These are phyloP conservation scores for Leishmania martiniquensis DNA, from an alignment of 208 protist genomes.

Conservation along the genomic window DNA sequence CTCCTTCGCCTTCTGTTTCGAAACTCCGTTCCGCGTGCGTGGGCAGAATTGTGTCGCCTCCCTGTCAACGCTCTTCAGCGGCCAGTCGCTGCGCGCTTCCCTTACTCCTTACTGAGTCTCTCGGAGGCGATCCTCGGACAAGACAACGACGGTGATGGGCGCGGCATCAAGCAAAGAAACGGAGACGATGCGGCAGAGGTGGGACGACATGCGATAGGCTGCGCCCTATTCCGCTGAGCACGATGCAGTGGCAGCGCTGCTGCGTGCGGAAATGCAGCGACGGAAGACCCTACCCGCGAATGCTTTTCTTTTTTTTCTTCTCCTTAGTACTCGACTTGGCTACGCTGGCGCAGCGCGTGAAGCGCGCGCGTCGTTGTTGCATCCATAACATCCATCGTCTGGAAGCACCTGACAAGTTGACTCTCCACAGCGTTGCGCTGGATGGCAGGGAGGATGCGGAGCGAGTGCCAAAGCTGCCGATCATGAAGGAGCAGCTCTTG, in stretches of 20 bases:
- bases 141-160: not conserved
- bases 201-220: not conserved
- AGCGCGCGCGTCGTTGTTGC: slow-evolving; percentile 34
- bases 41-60: not conserved
- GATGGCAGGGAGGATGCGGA: slow-evolving; percentile 34
- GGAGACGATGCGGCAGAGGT: no score
- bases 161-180: not conserved
- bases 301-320: no score
- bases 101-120: not conserved
- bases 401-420: slow-evolving; percentile 52
- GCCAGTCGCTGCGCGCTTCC: not conserved
- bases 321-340: slow-evolving; percentile 1
- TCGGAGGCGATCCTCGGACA: not conserved
- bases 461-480: slow-evolving; percentile 44
- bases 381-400: slow-evolving; percentile 44
- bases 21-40: not conserved
- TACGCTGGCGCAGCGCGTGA: slow-evolving; percentile 1
- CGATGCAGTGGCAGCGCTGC: not conserved
- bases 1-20: not conserved
- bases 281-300: not conserved
- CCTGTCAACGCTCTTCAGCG: not conserved
- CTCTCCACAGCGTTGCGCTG: slow-evolving; percentile 48
- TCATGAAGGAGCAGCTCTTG: slow-evolving; percentile 68
- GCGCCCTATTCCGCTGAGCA: not conserved
- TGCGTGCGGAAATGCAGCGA: not conserved